Evolutionary conservation across 352 stramenopile genomes (phyloP).

Genomic region (Phytophthora meadii): DNA sequence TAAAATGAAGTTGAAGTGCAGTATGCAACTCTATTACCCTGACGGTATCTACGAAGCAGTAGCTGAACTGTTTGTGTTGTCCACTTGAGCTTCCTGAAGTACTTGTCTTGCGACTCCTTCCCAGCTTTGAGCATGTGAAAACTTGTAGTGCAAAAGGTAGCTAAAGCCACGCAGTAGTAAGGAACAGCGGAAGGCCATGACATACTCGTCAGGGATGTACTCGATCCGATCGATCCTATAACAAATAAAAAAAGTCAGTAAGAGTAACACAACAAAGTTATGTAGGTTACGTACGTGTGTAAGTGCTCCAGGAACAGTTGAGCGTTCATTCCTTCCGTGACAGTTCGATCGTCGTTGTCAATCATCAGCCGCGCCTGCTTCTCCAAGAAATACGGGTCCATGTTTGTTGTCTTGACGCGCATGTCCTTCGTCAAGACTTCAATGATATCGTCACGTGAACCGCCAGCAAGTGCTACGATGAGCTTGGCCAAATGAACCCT

Average conservation of each 20-base stretch:
- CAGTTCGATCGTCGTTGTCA: constrained; percentile 81
- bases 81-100: constrained; percentile 54
- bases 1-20: constrained; percentile 21
- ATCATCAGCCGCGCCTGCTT: constrained; percentile 88
- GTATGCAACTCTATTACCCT: too few species aligned
- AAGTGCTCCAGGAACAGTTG: constrained; percentile 89
- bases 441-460: constrained; percentile 79
- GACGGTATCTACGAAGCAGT: constrained; percentile 6
- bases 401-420: constrained; percentile 76
- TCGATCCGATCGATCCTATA: constrained; percentile 81
- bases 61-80: not conserved
- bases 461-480: constrained; percentile 84
- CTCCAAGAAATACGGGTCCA: constrained; percentile 85
- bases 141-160: constrained; percentile 86
- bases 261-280: constrained; percentile 1
- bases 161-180: constrained; percentile 87
- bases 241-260: not conserved
- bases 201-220: constrained; percentile 86
- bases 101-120: constrained; percentile 68
- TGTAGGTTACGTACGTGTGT: constrained; percentile 61
- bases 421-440: constrained; percentile 79
- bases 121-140: constrained; percentile 88
- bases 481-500: constrained; percentile 80
- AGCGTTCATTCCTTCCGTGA: constrained; percentile 87
- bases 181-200: constrained; percentile 89